phyloP scores from a whole-genome alignment of 768 basidiomycete species.

The Kwoniella shandongensis region DNA sequence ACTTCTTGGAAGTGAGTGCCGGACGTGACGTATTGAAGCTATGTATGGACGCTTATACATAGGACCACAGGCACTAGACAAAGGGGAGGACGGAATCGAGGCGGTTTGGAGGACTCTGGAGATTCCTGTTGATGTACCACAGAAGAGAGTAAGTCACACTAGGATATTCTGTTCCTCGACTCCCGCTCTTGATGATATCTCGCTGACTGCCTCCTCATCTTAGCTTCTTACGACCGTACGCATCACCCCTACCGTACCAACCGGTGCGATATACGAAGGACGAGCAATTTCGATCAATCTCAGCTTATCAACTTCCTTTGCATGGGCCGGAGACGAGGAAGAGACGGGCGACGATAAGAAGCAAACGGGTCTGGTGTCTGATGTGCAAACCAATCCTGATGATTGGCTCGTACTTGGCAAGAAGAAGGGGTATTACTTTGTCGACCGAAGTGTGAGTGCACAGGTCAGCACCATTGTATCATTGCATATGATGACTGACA shows the following conservation, averaged over 20 bases:
- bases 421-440: slow-evolving; percentile 79
- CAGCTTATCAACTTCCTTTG: slow-evolving; percentile 69
- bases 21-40: no score
- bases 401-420: slow-evolving; percentile 86
- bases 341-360: not conserved
- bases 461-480: not conserved
- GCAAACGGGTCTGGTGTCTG: slow-evolving; percentile 71
- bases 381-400: slow-evolving; percentile 70
- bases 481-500: not conserved
- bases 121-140: slow-evolving; percentile 82
- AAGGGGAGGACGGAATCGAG: slow-evolving; percentile 19
- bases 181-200: not conserved
- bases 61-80: slow-evolving; percentile 6
- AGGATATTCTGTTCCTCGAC: no score
- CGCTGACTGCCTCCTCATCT: no score
- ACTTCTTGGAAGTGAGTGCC: slow-evolving; percentile 53
- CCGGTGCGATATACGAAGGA: slow-evolving; percentile 70
- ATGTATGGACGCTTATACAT: no score
- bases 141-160: slow-evolving; percentile 65
- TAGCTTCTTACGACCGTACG: slow-evolving; percentile 57
- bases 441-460: slow-evolving; percentile 60
- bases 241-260: slow-evolving; percentile 41
- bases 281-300: slow-evolving; percentile 75
- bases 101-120: slow-evolving; percentile 68
- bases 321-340: slow-evolving; percentile 62